Base-by-base conservation (phyloP, 495 filamentous ascomycete species). In the Aspergillus carlsbadensis region DNA sequence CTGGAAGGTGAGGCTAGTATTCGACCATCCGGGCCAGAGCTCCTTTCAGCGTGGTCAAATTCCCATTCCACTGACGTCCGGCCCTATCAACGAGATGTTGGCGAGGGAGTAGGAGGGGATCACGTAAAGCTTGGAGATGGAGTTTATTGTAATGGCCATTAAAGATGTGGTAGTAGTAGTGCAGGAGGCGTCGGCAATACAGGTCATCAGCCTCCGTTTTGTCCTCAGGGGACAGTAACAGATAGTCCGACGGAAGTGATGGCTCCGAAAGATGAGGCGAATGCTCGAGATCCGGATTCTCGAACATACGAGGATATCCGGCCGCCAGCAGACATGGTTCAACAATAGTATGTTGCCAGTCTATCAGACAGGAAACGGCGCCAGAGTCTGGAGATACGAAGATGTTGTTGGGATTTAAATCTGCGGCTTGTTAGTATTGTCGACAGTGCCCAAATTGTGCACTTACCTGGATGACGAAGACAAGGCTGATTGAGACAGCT, bases 341-440 rank as follows among this genome's bases (percentile, higher is more conserved):
- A n/a, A 50, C 45, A 7, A 37, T 15, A 7, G 49, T 10, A 36
- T 59, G 43, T 36, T 59, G 51, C 52, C 57, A 59, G 51, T 59
- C 57, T 14, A 59, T 44, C 15, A 59, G 44, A 50, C 51, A 55
- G n/a, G 51, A 55, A 1, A 59, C 26, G 15, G 21, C 22, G 15
- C 56, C n/a, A 22, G 40, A 45, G 15, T 59, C 41, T 54, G 22
- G 3, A n/a, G n/a, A n/a, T n/a, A n/a, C n/a, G n/a, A n/a, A n/a
- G n/a, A n/a, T n/a, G n/a, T n/a, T n/a, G n/a, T n/a, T n/a, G n/a
- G n/a, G n/a, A n/a, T n/a, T n/a, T n/a, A n/a, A n/a, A n/a, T n/a
- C n/a, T n/a, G n/a, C n/a, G n/a, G n/a, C n/a, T n/a, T n/a, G n/a
- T n/a, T n/a, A n/a, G n/a, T n/a, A n/a, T n/a, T n/a, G n/a, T n/a